Evolutionary conservation across 23 red algal species (phyloP).

Genomic region (Gracilariopsis chorda): DNA sequence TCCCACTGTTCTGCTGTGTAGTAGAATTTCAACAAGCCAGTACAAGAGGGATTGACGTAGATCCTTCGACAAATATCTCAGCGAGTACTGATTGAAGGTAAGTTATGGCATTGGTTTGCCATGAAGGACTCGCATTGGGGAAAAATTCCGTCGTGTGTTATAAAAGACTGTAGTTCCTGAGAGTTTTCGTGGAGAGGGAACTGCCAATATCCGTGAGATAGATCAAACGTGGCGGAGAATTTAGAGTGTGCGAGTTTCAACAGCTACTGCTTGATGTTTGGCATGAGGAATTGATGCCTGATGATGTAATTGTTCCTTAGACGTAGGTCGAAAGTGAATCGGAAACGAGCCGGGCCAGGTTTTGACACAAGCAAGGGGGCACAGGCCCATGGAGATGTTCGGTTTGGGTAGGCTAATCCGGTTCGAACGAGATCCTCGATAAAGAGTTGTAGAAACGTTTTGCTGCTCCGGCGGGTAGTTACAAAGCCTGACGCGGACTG

Average conservation of each 20-base stretch:
- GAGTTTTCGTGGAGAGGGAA: not conserved
- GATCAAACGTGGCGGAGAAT: not conserved
- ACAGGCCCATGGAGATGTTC: not conserved
- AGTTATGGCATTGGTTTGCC: not conserved
- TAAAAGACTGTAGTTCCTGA: not conserved
- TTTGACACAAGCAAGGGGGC: not conserved
- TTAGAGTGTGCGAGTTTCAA: not conserved
- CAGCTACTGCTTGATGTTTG: not conserved
- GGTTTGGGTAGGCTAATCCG: not conserved
- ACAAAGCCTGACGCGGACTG: not conserved
- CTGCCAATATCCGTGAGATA: conserved; percentile 1
- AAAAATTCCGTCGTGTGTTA: not conserved
- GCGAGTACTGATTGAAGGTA: not conserved
- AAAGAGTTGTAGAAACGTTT: not conserved
- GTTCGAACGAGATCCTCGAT: not conserved
- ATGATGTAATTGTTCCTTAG: not conserved
- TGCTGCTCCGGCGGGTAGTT: not conserved
- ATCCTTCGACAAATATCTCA: not conserved
- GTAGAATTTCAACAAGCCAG: conserved; percentile 9
- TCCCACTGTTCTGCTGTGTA: not conserved
- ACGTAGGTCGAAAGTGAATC: conserved; percentile 16
- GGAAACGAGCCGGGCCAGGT: not conserved
- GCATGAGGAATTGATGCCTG: not conserved
- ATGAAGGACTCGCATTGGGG: not conserved
- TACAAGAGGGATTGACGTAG: not conserved